Percentiles rank a stretch among this genome's conserved stretches.
Evolutionary conservation across 1,284 basidiomycete species (phyloP).

Genomic region (Ustilago cynodontis): DNA sequence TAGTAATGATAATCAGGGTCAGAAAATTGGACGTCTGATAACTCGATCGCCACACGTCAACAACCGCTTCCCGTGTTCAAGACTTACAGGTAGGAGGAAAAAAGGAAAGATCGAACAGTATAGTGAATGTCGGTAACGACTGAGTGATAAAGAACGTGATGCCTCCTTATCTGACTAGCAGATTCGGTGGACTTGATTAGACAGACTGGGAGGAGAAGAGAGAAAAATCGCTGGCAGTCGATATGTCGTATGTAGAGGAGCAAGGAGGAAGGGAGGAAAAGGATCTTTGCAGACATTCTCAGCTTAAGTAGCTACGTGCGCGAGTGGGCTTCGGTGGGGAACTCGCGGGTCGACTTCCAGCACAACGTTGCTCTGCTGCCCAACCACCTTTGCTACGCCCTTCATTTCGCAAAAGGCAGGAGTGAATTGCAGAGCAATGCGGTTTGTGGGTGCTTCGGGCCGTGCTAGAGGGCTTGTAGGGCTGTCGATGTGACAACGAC

Average conservation of each 20-base stretch:
- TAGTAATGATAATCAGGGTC: too few species aligned
- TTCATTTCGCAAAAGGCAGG: constrained; percentile 3
- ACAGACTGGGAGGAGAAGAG: background rate
- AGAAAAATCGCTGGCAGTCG: background rate
- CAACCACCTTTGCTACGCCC: background rate
- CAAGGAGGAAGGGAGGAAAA: background rate
- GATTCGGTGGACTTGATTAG: constrained; percentile 5
- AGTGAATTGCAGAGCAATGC: background rate
- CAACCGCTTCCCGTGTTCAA: background rate
- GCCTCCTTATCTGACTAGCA: constrained; percentile 28
- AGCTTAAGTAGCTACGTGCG: background rate
- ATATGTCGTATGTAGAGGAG: background rate
- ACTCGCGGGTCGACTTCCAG: background rate
- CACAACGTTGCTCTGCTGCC: background rate
- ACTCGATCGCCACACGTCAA: background rate
- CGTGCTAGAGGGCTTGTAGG: background rate
- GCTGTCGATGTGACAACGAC: background rate
- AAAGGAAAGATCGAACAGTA: background rate
- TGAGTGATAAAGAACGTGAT: constrained; percentile 22
- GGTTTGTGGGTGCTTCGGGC: background rate
- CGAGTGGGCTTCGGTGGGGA: constrained; percentile 2
- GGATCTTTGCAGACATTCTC: background rate
- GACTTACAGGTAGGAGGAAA: background rate
- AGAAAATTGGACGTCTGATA: background rate
- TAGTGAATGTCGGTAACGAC: background rate